Evolutionary conservation across 192 early-diverging fungal species (phyloP).

Genomic region (Chytriomyces hyalinus): DNA sequence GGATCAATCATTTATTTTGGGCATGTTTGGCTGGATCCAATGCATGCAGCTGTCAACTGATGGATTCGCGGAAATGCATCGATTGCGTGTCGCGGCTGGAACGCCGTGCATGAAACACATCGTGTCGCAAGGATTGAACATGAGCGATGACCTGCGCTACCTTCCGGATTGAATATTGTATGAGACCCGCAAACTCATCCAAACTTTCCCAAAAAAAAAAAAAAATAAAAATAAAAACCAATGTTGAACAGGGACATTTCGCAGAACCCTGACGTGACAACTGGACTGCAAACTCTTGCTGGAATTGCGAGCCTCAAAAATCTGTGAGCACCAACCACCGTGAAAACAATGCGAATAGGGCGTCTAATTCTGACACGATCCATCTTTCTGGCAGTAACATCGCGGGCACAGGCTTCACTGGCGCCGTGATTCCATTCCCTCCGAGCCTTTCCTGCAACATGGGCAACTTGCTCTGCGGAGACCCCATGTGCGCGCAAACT

Average conservation of each 20-base stretch:
- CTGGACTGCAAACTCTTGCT: constrained; percentile 18
- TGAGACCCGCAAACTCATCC: background rate
- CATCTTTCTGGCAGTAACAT: background rate
- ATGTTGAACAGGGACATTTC: constrained; percentile 19
- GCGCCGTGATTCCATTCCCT: background rate
- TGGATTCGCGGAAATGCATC: background rate
- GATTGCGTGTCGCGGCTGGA: background rate
- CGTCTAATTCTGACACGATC: background rate
- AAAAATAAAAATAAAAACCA: background rate
- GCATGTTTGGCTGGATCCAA: no score
- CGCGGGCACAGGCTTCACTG: constrained; percentile 10
- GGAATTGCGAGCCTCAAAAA: background rate
- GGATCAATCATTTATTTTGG: no score
- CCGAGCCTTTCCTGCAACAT: background rate
- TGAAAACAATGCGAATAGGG: background rate
- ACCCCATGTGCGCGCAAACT: constrained; percentile 11
- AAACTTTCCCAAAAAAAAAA: background rate
- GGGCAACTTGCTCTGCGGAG: constrained; percentile 2
- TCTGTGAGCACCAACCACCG: constrained; percentile 8
- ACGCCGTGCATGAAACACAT: background rate
- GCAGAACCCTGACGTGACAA: background rate
- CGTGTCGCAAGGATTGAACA: background rate
- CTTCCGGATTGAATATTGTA: background rate
- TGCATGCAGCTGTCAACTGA: no score
- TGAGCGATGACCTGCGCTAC: background rate